phyloP scores from a whole-genome alignment of 2,329 filamentous ascomycete genomes.

The Neoscytalidium dimidiatum region DNA sequence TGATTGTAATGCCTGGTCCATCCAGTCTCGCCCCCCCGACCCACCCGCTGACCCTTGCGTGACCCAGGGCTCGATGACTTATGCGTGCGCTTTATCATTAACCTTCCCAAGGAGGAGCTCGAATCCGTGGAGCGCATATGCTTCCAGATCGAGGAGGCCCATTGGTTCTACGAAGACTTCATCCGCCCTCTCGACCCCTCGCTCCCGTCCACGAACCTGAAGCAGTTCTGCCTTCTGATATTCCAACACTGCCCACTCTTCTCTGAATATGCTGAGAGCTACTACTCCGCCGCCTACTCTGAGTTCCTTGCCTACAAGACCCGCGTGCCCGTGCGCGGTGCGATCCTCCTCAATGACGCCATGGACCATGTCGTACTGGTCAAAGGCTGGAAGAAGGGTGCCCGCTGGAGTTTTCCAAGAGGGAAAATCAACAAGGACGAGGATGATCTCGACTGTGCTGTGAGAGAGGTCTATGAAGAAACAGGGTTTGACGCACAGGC shows the following conservation, averaged over 20 bases:
- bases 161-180: constrained; percentile 99
- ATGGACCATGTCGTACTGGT: constrained; percentile 95
- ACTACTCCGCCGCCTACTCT: constrained; percentile 81
- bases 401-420: constrained; percentile 93
- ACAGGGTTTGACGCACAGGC: constrained; percentile 82
- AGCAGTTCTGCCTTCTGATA: constrained; percentile 83
- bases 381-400: constrained; percentile 96
- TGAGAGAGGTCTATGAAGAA: constrained; percentile 94
- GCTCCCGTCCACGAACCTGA: constrained; percentile 81
- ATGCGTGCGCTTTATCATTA: constrained; percentile 97
- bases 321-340: constrained; percentile 87
- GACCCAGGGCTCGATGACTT: constrained; percentile 88
- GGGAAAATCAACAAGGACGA: constrained; percentile 99
- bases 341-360: constrained; percentile 86
- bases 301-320: constrained; percentile 95
- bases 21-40: neutral
- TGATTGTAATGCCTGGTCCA: constrained; percentile 67
- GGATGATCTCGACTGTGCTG: constrained; percentile 87
- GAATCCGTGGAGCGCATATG: constrained; percentile 90
- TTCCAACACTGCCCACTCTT: constrained; percentile 93
- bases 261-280: constrained; percentile 74
- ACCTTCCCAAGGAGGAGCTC: constrained; percentile 89
- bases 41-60: constrained; percentile 5
- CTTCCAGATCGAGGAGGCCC: constrained; percentile 97
- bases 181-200: constrained; percentile 85